Conservation (phyloP, 305 asterid genomes). For the Fraxinus paxiana region DNA sequence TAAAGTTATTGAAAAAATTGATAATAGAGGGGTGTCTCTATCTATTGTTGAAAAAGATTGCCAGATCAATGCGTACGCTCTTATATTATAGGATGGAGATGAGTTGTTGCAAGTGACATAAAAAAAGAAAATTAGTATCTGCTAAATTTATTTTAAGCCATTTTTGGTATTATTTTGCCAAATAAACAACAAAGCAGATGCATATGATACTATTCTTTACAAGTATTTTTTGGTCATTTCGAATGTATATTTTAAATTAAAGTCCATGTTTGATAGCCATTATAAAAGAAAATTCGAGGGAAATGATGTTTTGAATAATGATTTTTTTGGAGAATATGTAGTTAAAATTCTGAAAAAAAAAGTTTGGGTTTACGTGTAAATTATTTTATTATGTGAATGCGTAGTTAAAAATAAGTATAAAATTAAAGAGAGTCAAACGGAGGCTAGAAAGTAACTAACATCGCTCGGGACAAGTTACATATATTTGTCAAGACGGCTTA, state of each 20-base stretch:
- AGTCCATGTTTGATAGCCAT: too few species aligned
- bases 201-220: not conserved
- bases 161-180: not conserved
- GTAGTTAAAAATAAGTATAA: too few species aligned
- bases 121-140: not conserved
- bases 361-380: too few species aligned
- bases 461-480: not conserved
- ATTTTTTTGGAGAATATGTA: too few species aligned
- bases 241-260: too few species aligned
- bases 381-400: too few species aligned
- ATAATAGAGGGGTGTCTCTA: not conserved
- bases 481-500: not conserved
- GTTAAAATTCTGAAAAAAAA: too few species aligned
- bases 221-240: not conserved
- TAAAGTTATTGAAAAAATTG: not conserved
- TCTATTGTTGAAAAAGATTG: slow-evolving; percentile 5
- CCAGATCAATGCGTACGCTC: slow-evolving; percentile 25
- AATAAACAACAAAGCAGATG: not conserved
- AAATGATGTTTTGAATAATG: too few species aligned
- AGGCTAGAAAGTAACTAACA: too few species aligned
- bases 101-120: slow-evolving; percentile 27
- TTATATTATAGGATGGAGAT: not conserved
- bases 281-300: too few species aligned
- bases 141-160: not conserved
- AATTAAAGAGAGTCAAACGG: too few species aligned